phyloP scores from a whole-genome alignment of 1,284 basidiomycete genomes.

The Tylopilus orsonianus region DNA sequence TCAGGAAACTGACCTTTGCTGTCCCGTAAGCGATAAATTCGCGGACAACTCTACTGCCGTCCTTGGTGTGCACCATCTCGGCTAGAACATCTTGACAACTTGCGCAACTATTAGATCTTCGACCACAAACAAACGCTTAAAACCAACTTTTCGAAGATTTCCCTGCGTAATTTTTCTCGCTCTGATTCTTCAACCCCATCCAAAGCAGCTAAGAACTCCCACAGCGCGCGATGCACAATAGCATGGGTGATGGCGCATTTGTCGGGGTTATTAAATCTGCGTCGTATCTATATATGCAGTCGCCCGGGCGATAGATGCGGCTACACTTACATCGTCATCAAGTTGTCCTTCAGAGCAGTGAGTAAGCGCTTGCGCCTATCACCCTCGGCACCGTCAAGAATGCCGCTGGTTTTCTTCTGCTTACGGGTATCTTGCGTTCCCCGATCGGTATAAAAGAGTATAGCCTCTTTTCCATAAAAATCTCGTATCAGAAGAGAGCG shows the following conservation, averaged over 20 bases:
- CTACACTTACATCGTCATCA: conserved; percentile 68
- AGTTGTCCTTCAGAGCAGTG: conserved; percentile 66
- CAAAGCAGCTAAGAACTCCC: conserved; percentile 71
- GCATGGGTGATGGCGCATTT: conserved; percentile 84
- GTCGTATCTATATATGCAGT: conserved; percentile 2
- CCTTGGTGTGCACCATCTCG: conserved; percentile 90
- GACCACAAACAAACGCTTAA: neutral
- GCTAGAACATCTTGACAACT: conserved; percentile 82
- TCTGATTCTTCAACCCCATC: conserved; percentile 53
- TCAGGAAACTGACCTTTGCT: conserved; percentile 59
- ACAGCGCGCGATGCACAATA: conserved; percentile 79
- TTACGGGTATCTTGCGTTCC: conserved; percentile 62
- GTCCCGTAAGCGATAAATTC: conserved; percentile 78
- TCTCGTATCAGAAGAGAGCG: conserved; percentile 76
- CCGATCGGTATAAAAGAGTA: conserved; percentile 62
- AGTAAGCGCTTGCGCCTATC: conserved; percentile 69
- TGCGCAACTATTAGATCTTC: conserved; percentile 9
- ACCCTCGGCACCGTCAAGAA: conserved; percentile 62
- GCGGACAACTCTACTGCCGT: conserved; percentile 82
- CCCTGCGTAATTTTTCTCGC: conserved; percentile 46
- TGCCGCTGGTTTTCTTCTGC: conserved; percentile 59
- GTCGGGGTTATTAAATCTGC: conserved; percentile 85
- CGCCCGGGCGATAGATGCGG: neutral
- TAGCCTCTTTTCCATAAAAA: conserved; percentile 86
- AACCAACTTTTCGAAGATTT: conserved; percentile 26